These are phyloP conservation scores for Chaetomiaceae sp. DNA, from an alignment of 2,329 filamentous ascomycete species.

Conservation along the genomic window DNA sequence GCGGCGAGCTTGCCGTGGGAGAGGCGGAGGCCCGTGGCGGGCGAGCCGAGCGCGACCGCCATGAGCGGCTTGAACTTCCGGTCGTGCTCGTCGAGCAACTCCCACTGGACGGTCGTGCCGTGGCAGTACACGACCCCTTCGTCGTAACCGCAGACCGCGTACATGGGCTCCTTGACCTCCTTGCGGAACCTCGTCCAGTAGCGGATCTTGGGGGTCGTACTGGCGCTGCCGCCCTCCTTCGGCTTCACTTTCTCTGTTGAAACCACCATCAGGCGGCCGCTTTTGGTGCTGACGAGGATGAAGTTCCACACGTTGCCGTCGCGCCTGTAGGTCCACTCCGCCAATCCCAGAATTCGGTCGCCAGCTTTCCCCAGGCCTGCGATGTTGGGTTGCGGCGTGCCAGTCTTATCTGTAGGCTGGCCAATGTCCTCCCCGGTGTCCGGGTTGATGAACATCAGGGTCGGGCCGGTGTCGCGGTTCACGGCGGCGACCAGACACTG, in stretches of 20 bases:
- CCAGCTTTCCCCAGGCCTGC: conserved; percentile 49
- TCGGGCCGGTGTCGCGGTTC: conserved; percentile 37
- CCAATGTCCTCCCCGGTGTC: conserved; percentile 49
- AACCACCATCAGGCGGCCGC: conserved; percentile 51
- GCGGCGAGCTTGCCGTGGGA: conserved; percentile 44
- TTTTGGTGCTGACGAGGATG: conserved; percentile 53
- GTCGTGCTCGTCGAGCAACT: conserved; percentile 44
- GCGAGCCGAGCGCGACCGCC: conserved; percentile 45
- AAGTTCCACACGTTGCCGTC: conserved; percentile 55
- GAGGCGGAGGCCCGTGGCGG: conserved; percentile 44
- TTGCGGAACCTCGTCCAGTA: conserved; percentile 52
- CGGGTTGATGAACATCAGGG: conserved; percentile 51
- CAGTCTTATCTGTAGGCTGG: conserved; percentile 37
- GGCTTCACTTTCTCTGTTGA: conserved; percentile 36
- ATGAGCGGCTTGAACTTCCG: conserved; percentile 46
- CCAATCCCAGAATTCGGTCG: conserved; percentile 54
- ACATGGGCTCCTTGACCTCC: conserved; percentile 43
- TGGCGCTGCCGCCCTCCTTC: conserved; percentile 21
- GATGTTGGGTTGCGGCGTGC: conserved; percentile 41
- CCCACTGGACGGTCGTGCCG: conserved; percentile 49
- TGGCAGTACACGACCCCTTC: conserved; percentile 52
- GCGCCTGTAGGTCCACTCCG: conserved; percentile 58
- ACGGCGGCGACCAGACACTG: conserved; percentile 50
- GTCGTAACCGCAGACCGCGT: conserved; percentile 48
- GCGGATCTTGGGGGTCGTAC: conserved; percentile 34